A percentile compares a stretch with the other conserved stretches of the same genome.
Evolutionary conservation across 2,329 filamentous ascomycete species (phyloP).

Genomic region (Pseudocercospora musae): DNA sequence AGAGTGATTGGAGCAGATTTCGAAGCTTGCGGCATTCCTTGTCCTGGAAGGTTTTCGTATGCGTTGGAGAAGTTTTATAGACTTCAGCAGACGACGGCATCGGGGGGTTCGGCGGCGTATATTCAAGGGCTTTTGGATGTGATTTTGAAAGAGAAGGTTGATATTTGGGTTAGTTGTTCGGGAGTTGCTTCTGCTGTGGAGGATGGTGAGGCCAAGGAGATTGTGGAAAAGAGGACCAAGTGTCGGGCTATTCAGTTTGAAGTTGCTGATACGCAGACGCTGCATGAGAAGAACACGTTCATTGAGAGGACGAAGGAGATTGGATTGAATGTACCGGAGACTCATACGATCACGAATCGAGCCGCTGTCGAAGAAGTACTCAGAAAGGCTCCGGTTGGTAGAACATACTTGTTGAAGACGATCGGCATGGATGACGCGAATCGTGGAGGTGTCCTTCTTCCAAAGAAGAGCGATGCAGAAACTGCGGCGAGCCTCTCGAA

Average conservation of each 20-base stretch:
- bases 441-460: conserved; percentile 56
- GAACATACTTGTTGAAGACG: conserved; percentile 64
- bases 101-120: conserved; percentile 47
- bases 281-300: conserved; percentile 67
- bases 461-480: conserved; percentile 50
- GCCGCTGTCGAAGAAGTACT: conserved; percentile 8
- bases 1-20: conserved; percentile 71
- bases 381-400: conserved; percentile 24
- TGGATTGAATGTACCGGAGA: conserved; percentile 48
- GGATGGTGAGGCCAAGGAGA: conserved; percentile 63
- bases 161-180: conserved; percentile 72
- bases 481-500: conserved; percentile 55
- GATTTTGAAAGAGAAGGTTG: conserved; percentile 57
- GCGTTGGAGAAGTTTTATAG: conserved; percentile 56
- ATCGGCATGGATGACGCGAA: conserved; percentile 60
- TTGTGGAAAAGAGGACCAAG: conserved; percentile 54
- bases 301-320: conserved; percentile 55
- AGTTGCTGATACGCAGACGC: conserved; percentile 51
- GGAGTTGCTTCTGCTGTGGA: conserved; percentile 64
- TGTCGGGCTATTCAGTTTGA: conserved; percentile 66
- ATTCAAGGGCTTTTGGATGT: conserved; percentile 56
- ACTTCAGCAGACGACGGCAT: conserved; percentile 35
- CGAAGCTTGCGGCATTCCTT: conserved; percentile 37
- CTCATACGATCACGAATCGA: conserved; percentile 48
- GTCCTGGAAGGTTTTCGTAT: conserved; percentile 56